Evolutionary conservation across 768 basidiomycete species (phyloP).

Genomic region (Mycena latifolia): DNA sequence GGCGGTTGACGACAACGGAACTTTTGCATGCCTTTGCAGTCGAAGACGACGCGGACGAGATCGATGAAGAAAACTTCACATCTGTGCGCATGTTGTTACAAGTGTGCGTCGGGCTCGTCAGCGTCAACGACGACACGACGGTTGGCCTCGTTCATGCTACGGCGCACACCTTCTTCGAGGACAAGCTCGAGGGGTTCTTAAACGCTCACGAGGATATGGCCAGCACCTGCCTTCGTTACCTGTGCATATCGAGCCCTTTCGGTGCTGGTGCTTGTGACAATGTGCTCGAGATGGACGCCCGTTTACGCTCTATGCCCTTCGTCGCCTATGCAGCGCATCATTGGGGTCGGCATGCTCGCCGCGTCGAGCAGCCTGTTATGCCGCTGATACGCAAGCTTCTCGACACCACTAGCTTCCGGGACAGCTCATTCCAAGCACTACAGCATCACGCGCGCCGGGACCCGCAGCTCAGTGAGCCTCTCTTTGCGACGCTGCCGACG

Average conservation of each 20-base stretch:
- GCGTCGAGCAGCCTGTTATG: slow-evolving; percentile 12
- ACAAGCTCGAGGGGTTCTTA: slow-evolving; percentile 10
- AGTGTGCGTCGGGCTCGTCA: slow-evolving; percentile 28
- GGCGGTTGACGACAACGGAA: slow-evolving; percentile 22
- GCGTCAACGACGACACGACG: slow-evolving; percentile 18
- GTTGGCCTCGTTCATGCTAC: slow-evolving; percentile 28
- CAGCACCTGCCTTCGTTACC: slow-evolving; percentile 26
- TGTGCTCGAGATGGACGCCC: slow-evolving; percentile 15
- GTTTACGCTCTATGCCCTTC: slow-evolving; percentile 23
- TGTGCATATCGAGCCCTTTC: slow-evolving; percentile 20
- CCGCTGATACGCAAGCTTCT: slow-evolving; percentile 19
- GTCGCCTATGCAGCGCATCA: slow-evolving; percentile 24
- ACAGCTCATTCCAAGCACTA: slow-evolving; percentile 29
- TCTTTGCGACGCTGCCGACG: slow-evolving; percentile 25
- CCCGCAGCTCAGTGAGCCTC: slow-evolving; percentile 21
- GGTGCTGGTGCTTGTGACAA: slow-evolving; percentile 12
- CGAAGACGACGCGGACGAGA: slow-evolving; percentile 21
- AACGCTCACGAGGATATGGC: slow-evolving; percentile 28
- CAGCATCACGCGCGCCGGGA: slow-evolving; percentile 21
- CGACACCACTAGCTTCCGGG: slow-evolving; percentile 9
- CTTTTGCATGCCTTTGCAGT: slow-evolving; percentile 29
- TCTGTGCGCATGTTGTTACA: slow-evolving; percentile 20
- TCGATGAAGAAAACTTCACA: slow-evolving; percentile 27
- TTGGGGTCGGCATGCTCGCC: slow-evolving; percentile 30
- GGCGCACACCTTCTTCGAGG: slow-evolving; percentile 21